phyloP scores from a whole-genome alignment of 208 protist species.

The Angomonas desouzai region DNA sequence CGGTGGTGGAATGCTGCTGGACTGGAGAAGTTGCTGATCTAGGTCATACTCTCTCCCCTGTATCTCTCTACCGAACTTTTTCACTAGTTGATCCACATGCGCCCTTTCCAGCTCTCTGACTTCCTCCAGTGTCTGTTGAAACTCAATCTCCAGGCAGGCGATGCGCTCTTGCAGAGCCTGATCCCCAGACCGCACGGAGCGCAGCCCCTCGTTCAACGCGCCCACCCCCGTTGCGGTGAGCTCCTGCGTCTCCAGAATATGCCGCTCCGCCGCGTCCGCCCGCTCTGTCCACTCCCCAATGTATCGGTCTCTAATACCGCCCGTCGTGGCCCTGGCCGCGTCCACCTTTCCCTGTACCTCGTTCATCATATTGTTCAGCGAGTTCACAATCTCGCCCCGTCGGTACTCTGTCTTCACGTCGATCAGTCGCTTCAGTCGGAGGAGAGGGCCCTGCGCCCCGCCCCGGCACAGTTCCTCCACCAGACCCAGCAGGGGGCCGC shows the following conservation, averaged over 20 bases:
- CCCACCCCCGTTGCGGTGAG: slow-evolving; percentile 55
- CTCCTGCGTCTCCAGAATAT: slow-evolving; percentile 43
- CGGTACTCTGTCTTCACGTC: slow-evolving; percentile 50
- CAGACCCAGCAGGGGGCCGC: slow-evolving; percentile 22
- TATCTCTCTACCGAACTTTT: slow-evolving; percentile 13
- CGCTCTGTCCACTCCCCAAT: slow-evolving; percentile 30
- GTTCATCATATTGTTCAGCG: slow-evolving; percentile 47
- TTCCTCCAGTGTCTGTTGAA: slow-evolving; percentile 70
- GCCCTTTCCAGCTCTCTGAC: slow-evolving; percentile 47
- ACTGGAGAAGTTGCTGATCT: slow-evolving; percentile 9
- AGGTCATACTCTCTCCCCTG: slow-evolving; percentile 4
- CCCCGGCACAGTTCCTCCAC: slow-evolving; percentile 28
- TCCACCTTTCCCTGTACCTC: slow-evolving; percentile 73
- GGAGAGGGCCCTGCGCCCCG: slow-evolving; percentile 35
- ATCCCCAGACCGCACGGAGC: slow-evolving; percentile 59
- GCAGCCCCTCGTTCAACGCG: slow-evolving; percentile 67
- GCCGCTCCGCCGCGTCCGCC: slow-evolving; percentile 40
- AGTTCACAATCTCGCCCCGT: slow-evolving; percentile 27
- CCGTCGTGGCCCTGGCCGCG: slow-evolving; percentile 17
- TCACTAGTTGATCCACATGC: slow-evolving; percentile 29
- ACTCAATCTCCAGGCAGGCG: slow-evolving; percentile 65
- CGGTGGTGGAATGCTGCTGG: slow-evolving; percentile 7
- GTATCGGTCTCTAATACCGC: slow-evolving; percentile 26
- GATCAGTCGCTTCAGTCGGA: slow-evolving; percentile 57
- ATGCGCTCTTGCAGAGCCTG: slow-evolving; percentile 74